Conservation (phyloP, 192 early-diverging fungal genomes). For the Coemansia sp. region DNA sequence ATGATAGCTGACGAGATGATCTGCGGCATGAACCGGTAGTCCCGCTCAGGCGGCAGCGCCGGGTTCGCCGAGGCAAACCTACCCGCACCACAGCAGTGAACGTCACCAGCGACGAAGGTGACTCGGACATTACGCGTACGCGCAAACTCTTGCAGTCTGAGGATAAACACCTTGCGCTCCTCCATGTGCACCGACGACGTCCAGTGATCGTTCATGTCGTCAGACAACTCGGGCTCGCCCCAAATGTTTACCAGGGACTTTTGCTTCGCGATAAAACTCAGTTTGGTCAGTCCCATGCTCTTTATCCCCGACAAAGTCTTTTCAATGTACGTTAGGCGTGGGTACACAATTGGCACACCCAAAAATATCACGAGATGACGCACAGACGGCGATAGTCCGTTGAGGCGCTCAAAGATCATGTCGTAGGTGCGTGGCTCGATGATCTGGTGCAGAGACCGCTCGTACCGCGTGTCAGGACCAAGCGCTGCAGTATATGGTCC, state of each 20-base stretch:
- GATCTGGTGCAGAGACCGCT: constrained; percentile 69
- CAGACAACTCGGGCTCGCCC: constrained; percentile 83
- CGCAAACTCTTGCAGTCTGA: constrained; percentile 70
- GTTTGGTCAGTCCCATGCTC: constrained; percentile 60
- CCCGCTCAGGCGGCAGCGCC: constrained; percentile 60
- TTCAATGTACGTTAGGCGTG: constrained; percentile 72
- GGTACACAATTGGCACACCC: constrained; percentile 79
- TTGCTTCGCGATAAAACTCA: constrained; percentile 61
- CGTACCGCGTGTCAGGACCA: constrained; percentile 74
- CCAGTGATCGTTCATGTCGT: constrained; percentile 86
- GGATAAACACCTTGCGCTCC: constrained; percentile 72
- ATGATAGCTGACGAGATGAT: constrained; percentile 82
- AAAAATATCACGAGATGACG: constrained; percentile 73
- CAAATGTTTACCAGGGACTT: constrained; percentile 65
- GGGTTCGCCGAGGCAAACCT: constrained; percentile 61
- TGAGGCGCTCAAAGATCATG: constrained; percentile 62
- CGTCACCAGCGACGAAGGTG: constrained; percentile 84
- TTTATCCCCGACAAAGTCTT: constrained; percentile 64
- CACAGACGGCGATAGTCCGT: constrained; percentile 43
- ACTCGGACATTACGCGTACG: constrained; percentile 65
- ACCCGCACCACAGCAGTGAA: constrained; percentile 71
- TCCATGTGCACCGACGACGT: constrained; percentile 69
- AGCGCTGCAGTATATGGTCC: constrained; percentile 69
- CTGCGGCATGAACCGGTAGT: constrained; percentile 79
- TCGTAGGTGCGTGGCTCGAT: constrained; percentile 65